These are phyloP conservation scores for Diaporthe humulicola DNA, from an alignment of 2,329 filamentous ascomycete genomes.

Conservation along the genomic window DNA sequence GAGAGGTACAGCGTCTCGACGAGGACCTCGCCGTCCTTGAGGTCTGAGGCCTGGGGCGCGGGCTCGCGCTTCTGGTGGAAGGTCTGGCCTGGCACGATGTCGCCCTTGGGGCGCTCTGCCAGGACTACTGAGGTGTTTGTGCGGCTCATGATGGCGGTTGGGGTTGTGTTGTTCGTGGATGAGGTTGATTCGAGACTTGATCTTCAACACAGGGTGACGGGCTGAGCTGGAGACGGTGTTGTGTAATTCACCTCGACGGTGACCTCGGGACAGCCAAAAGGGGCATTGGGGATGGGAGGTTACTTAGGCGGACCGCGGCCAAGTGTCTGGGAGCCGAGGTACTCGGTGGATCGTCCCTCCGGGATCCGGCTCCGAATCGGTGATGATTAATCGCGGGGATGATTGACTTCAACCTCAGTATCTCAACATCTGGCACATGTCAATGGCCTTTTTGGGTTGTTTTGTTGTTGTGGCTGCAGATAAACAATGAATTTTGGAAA, in stretches of 20 bases:
- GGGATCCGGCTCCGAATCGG: neutral
- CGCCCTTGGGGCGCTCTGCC: conserved; percentile 71
- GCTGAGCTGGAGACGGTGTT: neutral
- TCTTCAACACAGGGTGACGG: neutral
- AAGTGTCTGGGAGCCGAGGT: conserved; percentile 15
- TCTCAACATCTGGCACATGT: neutral
- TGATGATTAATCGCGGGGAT: neutral
- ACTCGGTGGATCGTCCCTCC: conserved; percentile 21
- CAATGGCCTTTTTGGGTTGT: neutral
- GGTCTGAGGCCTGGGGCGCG: conserved; percentile 61
- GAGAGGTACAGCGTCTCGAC: conserved; percentile 66
- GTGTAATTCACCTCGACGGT: neutral
- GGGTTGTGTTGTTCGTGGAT: neutral
- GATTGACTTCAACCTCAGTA: too few species aligned
- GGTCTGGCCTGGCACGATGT: conserved; percentile 75
- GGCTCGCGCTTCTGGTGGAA: conserved; percentile 67
- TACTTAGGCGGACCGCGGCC: neutral
- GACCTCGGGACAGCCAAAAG: neutral
- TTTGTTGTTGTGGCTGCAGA: neutral
- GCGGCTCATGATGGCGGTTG: conserved; percentile 20
- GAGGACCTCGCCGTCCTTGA: conserved; percentile 67
- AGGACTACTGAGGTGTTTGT: conserved; percentile 58
- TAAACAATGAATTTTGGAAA: neutral
- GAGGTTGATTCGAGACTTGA: neutral
- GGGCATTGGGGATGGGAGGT: neutral